Evolutionary conservation across 2,329 filamentous ascomycete genomes (phyloP).

Genomic region (Incumbomyces lentus): DNA sequence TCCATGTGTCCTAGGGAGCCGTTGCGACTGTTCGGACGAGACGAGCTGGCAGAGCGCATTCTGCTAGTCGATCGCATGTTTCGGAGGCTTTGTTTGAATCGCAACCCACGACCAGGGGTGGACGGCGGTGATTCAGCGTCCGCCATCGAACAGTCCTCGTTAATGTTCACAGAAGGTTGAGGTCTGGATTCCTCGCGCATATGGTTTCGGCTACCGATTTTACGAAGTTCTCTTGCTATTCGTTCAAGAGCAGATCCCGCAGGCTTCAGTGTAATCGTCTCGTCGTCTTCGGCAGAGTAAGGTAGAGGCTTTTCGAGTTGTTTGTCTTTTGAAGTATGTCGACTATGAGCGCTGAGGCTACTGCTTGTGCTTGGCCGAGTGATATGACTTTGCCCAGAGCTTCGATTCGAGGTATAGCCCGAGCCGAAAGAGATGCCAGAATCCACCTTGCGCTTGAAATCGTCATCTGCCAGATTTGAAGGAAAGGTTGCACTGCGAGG

Average conservation of each 20-base stretch:
- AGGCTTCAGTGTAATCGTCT: conserved; percentile 11
- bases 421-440: conserved; percentile 52
- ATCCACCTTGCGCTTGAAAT: conserved; percentile 46
- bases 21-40: conserved; percentile 26
- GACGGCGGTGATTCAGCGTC: conserved; percentile 10
- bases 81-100: conserved; percentile 22
- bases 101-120: conserved; percentile 17
- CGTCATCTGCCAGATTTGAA: conserved; percentile 24
- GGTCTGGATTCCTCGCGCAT: conserved; percentile 30
- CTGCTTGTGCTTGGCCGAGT: conserved; percentile 20
- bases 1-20: conserved; percentile 27
- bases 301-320: conserved; percentile 33
- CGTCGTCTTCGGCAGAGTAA: conserved; percentile 23
- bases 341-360: conserved; percentile 12
- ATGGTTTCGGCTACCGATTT: conserved; percentile 46
- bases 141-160: conserved; percentile 9
- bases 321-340: conserved; percentile 18
- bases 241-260: conserved; percentile 44
- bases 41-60: conserved; percentile 22
- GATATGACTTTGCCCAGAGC: conserved; percentile 24
- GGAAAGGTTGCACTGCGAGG: conserved; percentile 15
- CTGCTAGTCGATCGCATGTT: conserved; percentile 28
- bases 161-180: conserved; percentile 9
- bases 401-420: conserved; percentile 29
- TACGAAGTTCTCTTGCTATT: conserved; percentile 48